Evolutionary conservation across 257 asterid species (phyloP).

Genomic region (Solanum habrochaites): DNA sequence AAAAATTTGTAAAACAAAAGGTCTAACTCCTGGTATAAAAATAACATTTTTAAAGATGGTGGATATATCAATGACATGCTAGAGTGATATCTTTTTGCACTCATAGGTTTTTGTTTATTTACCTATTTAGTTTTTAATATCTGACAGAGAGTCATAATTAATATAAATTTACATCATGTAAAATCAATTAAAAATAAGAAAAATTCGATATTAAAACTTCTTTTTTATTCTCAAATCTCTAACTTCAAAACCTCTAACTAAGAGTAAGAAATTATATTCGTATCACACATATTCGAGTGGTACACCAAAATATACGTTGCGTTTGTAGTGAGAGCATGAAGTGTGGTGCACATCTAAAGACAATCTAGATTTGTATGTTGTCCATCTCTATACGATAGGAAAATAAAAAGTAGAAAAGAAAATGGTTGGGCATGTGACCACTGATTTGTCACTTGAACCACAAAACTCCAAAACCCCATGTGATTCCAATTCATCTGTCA

Average conservation of each 20-base stretch:
- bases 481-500: background rate
- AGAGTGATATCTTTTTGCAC: background rate
- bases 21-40: background rate
- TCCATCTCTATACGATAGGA: background rate
- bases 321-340: background rate
- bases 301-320: background rate
- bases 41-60: background rate
- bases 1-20: background rate
- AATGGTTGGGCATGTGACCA: background rate
- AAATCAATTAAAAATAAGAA: background rate
- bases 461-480: background rate
- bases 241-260: background rate
- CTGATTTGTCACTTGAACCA: background rate
- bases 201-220: background rate
- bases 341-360: background rate
- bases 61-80: background rate
- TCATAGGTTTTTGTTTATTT: background rate
- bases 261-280: background rate
- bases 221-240: background rate
- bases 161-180: background rate
- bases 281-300: background rate
- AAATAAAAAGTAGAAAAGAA: background rate
- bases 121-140: background rate
- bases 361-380: background rate
- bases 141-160: background rate